A percentile compares a stretch with the other conserved stretches of the same genome.
These are phyloP conservation scores for Colletotrichum orchidophilum DNA, from an alignment of 2,329 filamentous ascomycete genomes.

Conservation along the genomic window DNA sequence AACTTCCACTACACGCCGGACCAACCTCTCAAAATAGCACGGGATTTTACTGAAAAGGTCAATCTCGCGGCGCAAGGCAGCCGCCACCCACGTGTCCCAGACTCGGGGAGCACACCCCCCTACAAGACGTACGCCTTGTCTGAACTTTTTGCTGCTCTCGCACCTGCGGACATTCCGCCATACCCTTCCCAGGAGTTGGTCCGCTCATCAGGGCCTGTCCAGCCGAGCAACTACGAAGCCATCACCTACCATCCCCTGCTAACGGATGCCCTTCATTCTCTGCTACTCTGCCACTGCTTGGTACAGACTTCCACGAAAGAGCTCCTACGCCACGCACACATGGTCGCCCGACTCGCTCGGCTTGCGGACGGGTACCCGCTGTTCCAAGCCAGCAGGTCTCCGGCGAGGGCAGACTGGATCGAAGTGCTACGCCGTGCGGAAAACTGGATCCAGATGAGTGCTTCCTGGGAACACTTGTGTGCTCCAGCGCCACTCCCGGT, in stretches of 20 bases:
- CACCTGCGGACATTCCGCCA: constrained; percentile 72
- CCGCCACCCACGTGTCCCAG: constrained; percentile 47
- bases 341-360: constrained; percentile 78
- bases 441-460: constrained; percentile 74
- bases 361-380: constrained; percentile 83
- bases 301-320: constrained; percentile 82
- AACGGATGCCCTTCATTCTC: constrained; percentile 79
- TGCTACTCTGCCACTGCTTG: constrained; percentile 82
- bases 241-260: constrained; percentile 85
- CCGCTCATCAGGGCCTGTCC: constrained; percentile 44
- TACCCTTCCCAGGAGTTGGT: constrained; percentile 64
- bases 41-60: constrained; percentile 66
- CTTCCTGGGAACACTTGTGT: constrained; percentile 78
- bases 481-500: constrained; percentile 63
- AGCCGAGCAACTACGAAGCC: constrained; percentile 58
- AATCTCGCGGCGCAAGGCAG: constrained; percentile 62
- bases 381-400: constrained; percentile 77
- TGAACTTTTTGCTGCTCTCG: constrained; percentile 75
- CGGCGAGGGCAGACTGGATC: constrained; percentile 82
- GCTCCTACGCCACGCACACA: constrained; percentile 81
- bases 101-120: constrained; percentile 34
- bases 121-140: constrained; percentile 59
- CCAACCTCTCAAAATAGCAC: constrained; percentile 66
- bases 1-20: constrained; percentile 83
- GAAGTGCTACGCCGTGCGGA: constrained; percentile 74